A percentile compares a stretch with the other conserved stretches of the same genome.
Conservation (phyloP, 805 yeast species). For the Diddensiella caesifluorescens region DNA sequence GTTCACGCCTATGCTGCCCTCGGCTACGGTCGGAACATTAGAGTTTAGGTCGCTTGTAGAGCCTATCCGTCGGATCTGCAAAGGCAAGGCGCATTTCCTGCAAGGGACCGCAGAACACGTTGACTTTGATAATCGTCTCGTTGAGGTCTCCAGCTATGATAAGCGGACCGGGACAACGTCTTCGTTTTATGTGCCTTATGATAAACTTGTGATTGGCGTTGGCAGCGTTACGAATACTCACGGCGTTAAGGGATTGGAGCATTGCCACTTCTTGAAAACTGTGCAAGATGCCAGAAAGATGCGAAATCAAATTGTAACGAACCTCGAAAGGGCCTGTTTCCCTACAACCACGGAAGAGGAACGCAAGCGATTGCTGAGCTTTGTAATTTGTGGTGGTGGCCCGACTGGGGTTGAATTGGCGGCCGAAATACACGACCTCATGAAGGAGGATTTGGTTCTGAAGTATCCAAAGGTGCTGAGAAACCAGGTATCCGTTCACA, state of each 20-base stretch:
- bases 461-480: conserved; percentile 55
- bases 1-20: conserved; percentile 64
- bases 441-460: conserved; percentile 57
- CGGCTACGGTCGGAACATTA: conserved; percentile 66
- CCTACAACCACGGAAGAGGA: conserved; percentile 62
- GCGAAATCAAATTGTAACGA: conserved; percentile 48
- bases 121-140: conserved; percentile 49
- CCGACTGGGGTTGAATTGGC: conserved; percentile 75
- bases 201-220: conserved; percentile 61
- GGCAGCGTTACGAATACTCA: conserved; percentile 66
- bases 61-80: conserved; percentile 54
- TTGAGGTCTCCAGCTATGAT: conserved; percentile 48
- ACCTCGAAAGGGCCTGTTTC: conserved; percentile 57
- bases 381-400: conserved; percentile 71
- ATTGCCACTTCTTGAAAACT: conserved; percentile 57
- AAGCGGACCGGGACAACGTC: conserved; percentile 38
- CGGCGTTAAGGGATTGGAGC: conserved; percentile 63
- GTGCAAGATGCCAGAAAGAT: conserved; percentile 59
- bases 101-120: conserved; percentile 59
- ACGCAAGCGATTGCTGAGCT: conserved; percentile 53
- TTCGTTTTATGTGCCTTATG: conserved; percentile 63
- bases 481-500: conserved; percentile 60
- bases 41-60: conserved; percentile 61
- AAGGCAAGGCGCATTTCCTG: conserved; percentile 52
- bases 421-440: conserved; percentile 61